Evolutionary conservation across 352 stramenopile genomes (phyloP).

Genomic region (Globisporangium lucens): DNA sequence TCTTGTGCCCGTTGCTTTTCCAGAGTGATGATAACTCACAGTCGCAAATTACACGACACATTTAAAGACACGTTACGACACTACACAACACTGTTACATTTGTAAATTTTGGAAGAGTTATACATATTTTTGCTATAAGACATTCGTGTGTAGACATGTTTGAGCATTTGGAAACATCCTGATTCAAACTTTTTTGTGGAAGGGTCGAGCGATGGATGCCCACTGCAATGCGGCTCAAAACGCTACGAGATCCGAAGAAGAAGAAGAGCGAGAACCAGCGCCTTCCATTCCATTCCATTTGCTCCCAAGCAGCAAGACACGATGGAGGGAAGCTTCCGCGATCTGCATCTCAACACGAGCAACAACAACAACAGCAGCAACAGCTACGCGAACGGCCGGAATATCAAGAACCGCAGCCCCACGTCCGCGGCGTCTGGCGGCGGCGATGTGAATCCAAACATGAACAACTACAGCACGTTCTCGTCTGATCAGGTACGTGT

Average conservation of each 20-base stretch:
- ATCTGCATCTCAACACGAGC: conserved; percentile 17
- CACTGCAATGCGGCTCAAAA: background rate
- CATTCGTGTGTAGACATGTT: background rate
- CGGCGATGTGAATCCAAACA: conserved; percentile 19
- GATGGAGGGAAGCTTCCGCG: conserved; percentile 40
- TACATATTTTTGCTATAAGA: background rate
- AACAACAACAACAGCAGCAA: conserved; percentile 3
- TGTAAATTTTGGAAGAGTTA: background rate
- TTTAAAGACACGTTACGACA: background rate
- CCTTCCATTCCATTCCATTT: too few relatives aligned
- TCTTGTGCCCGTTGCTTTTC: background rate
- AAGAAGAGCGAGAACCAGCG: too few relatives aligned
- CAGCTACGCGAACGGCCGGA: conserved; percentile 17
- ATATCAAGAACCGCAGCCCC: conserved; percentile 16
- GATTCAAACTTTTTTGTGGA: conserved; percentile 16
- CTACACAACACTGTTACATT: background rate
- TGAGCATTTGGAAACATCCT: background rate
- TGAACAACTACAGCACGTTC: conserved; percentile 80
- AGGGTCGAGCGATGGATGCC: background rate
- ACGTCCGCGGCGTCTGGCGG: conserved; percentile 21
- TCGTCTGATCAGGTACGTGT: conserved; percentile 39
- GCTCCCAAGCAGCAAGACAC: background rate
- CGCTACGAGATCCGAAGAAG: conserved; percentile 4
- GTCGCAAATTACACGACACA: background rate
- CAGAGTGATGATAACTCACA: too few relatives aligned